Conservation (phyloP, 371 early-diverging fungal genomes). For the Mucor mucedo region DNA sequence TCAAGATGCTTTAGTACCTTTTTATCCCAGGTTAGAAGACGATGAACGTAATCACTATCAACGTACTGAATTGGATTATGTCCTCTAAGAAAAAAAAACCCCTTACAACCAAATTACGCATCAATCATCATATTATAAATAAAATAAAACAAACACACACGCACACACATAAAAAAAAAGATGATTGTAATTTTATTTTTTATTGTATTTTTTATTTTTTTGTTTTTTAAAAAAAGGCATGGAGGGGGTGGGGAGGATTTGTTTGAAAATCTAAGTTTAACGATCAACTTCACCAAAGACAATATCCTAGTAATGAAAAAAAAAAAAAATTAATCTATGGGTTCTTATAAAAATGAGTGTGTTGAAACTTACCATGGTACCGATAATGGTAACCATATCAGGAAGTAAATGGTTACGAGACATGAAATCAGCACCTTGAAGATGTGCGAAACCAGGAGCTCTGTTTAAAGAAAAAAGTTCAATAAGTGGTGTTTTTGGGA, state of each 20-base stretch:
- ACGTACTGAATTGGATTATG: conserved; percentile 75
- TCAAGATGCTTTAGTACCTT: conserved; percentile 93
- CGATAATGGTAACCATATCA: conserved; percentile 92
- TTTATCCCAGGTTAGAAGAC: conserved; percentile 88
- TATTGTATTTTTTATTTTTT: not conserved
- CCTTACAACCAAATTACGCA: not conserved
- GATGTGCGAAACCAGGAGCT: conserved; percentile 97
- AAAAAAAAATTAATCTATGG: not conserved
- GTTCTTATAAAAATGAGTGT: not conserved
- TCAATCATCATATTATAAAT: conserved; percentile 1
- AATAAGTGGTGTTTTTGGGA: too few species aligned
- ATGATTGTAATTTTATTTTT: not conserved
- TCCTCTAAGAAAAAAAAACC: conserved; percentile 39
- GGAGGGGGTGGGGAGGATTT: too few species aligned
- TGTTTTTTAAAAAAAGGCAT: not conserved
- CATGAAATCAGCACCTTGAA: conserved; percentile 91
- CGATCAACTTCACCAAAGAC: conserved; percentile 94
- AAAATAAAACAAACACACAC: not conserved
- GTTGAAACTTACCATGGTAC: conserved; percentile 62
- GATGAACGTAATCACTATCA: conserved; percentile 77
- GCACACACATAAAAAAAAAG: not conserved
- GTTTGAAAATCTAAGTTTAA: conserved; percentile 33
- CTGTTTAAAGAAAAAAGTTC: conserved; percentile 26
- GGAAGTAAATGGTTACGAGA: conserved; percentile 90
- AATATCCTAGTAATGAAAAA: conserved; percentile 68